Conservation (phyloP, 768 basidiomycete species). For the Lactarius sp. region DNA sequence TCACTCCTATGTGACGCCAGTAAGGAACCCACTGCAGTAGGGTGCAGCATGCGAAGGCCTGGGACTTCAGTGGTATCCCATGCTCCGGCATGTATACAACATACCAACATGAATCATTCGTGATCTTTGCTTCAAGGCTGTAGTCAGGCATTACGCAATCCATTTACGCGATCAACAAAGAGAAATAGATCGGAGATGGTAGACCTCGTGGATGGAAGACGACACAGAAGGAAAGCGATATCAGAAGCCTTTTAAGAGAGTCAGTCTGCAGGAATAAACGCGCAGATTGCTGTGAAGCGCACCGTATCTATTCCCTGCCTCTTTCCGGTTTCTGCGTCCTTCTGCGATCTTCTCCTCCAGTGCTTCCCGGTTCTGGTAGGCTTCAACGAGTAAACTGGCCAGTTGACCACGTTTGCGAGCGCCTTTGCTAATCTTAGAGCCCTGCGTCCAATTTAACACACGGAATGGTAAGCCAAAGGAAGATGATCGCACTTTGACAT, state of each 20-base stretch:
- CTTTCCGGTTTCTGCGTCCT: slow-evolving; percentile 77
- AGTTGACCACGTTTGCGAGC: slow-evolving; percentile 76
- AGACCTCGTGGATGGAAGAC: not conserved
- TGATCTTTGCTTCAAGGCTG: too few relatives aligned
- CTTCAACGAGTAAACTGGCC: slow-evolving; percentile 74
- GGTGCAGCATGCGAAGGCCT: not conserved
- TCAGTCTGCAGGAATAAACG: not conserved
- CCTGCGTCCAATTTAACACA: slow-evolving; percentile 36
- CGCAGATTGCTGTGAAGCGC: slow-evolving; percentile 26
- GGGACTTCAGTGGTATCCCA: not conserved
- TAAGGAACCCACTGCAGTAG: not conserved
- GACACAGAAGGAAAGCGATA: not conserved
- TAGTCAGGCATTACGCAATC: not conserved
- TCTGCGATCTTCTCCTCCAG: slow-evolving; percentile 82
- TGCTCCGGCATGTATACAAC: not conserved
- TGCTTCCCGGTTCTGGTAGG: slow-evolving; percentile 76
- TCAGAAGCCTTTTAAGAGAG: slow-evolving; percentile 16
- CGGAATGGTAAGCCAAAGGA: not conserved
- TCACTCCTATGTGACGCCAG: not conserved
- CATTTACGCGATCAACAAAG: not conserved
- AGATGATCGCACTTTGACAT: slow-evolving; percentile 56
- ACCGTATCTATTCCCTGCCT: slow-evolving; percentile 92
- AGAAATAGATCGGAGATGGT: not conserved
- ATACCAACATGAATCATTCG: not conserved
- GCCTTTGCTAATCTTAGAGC: slow-evolving; percentile 63